Conservation (phyloP, 192 early-diverging fungal species). For the Coemansia sp. region DNA sequence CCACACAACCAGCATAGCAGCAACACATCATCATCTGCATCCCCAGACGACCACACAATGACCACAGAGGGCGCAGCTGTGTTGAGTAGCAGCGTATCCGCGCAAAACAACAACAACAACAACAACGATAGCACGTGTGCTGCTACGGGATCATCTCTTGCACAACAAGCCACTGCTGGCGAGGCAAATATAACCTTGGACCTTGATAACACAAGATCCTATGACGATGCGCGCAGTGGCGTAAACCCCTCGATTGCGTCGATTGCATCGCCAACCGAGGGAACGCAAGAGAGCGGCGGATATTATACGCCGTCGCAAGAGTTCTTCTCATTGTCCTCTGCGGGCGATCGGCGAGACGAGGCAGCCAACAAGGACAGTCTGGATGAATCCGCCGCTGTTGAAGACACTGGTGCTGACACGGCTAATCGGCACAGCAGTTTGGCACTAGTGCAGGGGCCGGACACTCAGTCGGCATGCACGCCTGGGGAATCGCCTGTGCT, state of each 20-base stretch:
- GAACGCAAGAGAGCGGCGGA: background rate
- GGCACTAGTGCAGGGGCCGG: conserved; percentile 27
- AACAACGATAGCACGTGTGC: background rate
- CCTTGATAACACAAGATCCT: background rate
- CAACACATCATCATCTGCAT: background rate
- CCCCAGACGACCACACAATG: conserved; percentile 7
- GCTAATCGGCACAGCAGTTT: background rate
- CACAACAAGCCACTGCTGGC: background rate
- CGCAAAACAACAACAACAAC: background rate
- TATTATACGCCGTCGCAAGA: conserved; percentile 52
- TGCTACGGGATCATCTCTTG: background rate
- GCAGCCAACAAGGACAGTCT: background rate
- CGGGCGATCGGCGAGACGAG: conserved; percentile 13
- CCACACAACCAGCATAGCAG: conserved; percentile 4
- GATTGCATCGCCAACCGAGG: conserved; percentile 5
- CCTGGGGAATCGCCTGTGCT: conserved; percentile 29
- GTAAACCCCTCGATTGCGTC: conserved; percentile 1
- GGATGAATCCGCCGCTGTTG: background rate
- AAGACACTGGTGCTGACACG: background rate
- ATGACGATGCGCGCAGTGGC: background rate
- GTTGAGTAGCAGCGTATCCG: background rate
- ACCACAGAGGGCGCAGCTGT: conserved; percentile 2
- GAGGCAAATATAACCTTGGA: background rate
- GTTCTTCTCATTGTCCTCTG: conserved; percentile 32
- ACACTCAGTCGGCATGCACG: conserved; percentile 21